phyloP scores from a whole-genome alignment of 106 monocot genomes.

The Phalaenopsis aphrodite region DNA sequence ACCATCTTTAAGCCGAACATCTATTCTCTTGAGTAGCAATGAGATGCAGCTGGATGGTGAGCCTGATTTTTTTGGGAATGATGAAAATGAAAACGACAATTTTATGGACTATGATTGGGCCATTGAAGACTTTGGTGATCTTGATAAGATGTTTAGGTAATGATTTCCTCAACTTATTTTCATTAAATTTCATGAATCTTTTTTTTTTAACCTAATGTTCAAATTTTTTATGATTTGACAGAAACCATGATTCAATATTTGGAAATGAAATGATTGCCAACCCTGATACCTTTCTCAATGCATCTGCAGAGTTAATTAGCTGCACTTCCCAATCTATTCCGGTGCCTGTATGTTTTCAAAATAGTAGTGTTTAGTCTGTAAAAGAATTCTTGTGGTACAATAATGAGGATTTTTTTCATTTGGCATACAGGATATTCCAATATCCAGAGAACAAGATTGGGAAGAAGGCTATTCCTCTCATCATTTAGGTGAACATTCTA shows the following conservation, averaged over 20 bases:
- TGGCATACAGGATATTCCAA: constrained; percentile 37
- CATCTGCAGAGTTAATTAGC: constrained; percentile 18
- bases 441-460: constrained; percentile 20
- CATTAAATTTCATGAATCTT: neutral
- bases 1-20: constrained; percentile 11
- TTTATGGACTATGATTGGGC: constrained; percentile 65
- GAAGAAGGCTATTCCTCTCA: constrained; percentile 28
- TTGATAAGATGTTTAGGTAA: constrained; percentile 69
- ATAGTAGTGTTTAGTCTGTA: neutral
- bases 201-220: neutral
- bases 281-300: constrained; percentile 21
- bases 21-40: constrained; percentile 22
- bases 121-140: constrained; percentile 54
- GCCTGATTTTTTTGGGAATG: constrained; percentile 28
- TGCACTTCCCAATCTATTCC: constrained; percentile 22
- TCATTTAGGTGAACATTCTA: constrained; percentile 25
- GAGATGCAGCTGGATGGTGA: constrained; percentile 39
- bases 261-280: constrained; percentile 27
- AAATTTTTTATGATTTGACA: constrained; percentile 12
- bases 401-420: neutral
- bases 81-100: constrained; percentile 28
- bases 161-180: neutral
- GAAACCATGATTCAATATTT: constrained; percentile 53
- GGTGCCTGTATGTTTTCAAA: constrained; percentile 19
- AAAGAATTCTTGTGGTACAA: neutral